Conservation (phyloP, 2,329 filamentous ascomycete genomes). For the Penicillium janthinellum region DNA sequence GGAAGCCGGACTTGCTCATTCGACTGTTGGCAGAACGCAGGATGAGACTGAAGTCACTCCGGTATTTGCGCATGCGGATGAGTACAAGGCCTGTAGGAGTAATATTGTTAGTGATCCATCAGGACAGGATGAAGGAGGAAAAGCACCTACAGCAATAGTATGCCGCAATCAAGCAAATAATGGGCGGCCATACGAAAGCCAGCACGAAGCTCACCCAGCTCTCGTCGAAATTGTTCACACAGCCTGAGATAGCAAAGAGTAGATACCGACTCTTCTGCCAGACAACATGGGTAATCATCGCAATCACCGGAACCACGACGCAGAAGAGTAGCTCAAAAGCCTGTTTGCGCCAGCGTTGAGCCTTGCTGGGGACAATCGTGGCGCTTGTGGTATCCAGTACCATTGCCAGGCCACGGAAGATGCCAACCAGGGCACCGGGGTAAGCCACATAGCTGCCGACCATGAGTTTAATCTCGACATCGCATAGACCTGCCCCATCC, state of each 20-base stretch:
- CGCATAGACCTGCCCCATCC: conserved; percentile 63
- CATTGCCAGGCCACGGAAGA: conserved; percentile 61
- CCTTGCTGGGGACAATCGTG: conserved; percentile 52
- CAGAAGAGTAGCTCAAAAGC: conserved; percentile 59
- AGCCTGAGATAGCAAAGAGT: conserved; percentile 62
- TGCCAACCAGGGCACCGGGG: conserved; percentile 56
- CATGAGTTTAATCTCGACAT: conserved; percentile 63
- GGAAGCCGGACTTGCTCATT: conserved; percentile 61
- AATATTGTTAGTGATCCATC: not conserved
- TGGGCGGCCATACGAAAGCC: conserved; percentile 57
- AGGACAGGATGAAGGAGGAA: not conserved
- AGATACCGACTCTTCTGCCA: conserved; percentile 62
- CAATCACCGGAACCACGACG: conserved; percentile 56
- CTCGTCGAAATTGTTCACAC: conserved; percentile 54
- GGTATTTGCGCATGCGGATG: conserved; percentile 62
- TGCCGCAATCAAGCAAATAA: conserved; percentile 56
- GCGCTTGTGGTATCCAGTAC: conserved; percentile 63
- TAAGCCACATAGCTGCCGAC: conserved; percentile 56
- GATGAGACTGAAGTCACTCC: conserved; percentile 59
- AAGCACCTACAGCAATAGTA: conserved; percentile 60
- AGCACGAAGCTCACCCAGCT: conserved; percentile 62
- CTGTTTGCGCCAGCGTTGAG: conserved; percentile 50
- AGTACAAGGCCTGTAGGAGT: conserved; percentile 56
- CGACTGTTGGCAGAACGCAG: conserved; percentile 54
- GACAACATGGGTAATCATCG: conserved; percentile 60